Percentiles rank a stretch among this genome's conserved stretches.
phyloP scores from a whole-genome alignment of 2,329 filamentous ascomycete species.

The Dactylellina sp. region DNA sequence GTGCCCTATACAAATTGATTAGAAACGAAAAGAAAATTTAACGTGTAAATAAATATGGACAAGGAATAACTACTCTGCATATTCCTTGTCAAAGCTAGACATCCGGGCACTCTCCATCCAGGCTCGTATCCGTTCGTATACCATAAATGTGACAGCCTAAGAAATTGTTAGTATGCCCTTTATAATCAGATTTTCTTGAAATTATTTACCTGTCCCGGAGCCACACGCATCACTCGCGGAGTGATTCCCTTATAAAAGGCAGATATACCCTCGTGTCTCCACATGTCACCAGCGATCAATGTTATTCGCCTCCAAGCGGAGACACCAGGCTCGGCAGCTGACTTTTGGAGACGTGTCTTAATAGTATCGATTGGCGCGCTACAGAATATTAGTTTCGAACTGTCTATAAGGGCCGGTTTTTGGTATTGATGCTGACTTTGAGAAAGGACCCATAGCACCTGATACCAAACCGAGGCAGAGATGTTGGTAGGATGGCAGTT shows the following conservation, averaged over 20 bases:
- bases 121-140: conserved; percentile 64
- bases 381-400: background rate
- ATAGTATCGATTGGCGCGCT: conserved; percentile 98
- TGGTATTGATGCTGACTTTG: conserved; percentile 65
- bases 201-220: conserved; percentile 79
- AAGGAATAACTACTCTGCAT: conserved; percentile 58
- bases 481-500: conserved; percentile 88
- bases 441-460: conserved; percentile 94
- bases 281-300: conserved; percentile 83
- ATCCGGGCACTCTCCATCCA: conserved; percentile 64
- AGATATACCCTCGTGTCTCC: conserved; percentile 90
- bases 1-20: conserved; percentile 30
- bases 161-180: conserved; percentile 2
- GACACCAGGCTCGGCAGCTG: conserved; percentile 82
- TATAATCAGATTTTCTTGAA: background rate
- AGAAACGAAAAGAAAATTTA: conserved; percentile 18
- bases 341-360: conserved; percentile 95
- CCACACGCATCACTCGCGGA: conserved; percentile 95
- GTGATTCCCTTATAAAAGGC: conserved; percentile 99
- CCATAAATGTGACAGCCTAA: conserved; percentile 72
- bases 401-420: background rate
- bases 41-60: conserved; percentile 4
- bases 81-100: conserved; percentile 67
- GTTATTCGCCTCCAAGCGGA: conserved; percentile 83
- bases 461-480: conserved; percentile 89